Conservation (phyloP, 1,139 yeast species). For the Diutina pseudorugosa region DNA sequence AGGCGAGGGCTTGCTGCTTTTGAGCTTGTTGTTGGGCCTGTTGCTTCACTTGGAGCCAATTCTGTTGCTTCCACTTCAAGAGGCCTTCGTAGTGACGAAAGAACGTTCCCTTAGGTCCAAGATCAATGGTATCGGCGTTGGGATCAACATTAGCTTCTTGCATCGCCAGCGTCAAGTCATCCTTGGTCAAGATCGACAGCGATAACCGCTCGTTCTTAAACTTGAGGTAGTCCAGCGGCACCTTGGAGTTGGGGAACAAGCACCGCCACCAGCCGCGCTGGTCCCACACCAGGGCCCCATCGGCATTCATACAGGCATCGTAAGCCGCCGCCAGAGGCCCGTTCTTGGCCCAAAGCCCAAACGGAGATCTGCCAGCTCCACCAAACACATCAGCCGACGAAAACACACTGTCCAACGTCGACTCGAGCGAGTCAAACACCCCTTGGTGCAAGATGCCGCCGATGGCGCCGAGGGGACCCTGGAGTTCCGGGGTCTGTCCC, state of each 20-base stretch:
- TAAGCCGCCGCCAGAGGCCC: constrained; percentile 53
- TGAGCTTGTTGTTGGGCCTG: constrained; percentile 12
- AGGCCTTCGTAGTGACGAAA: constrained; percentile 56
- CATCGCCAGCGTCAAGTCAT: constrained; percentile 25
- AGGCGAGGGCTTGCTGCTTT: neutral
- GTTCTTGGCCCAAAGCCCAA: constrained; percentile 44
- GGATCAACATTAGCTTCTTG: constrained; percentile 7
- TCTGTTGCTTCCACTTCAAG: constrained; percentile 46
- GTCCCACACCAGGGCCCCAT: constrained; percentile 75
- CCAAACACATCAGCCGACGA: constrained; percentile 5
- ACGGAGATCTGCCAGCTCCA: constrained; percentile 18
- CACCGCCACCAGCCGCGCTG: constrained; percentile 78
- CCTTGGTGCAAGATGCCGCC: neutral
- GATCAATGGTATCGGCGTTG: constrained; percentile 18
- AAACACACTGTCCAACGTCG: neutral
- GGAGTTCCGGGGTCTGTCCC: neutral
- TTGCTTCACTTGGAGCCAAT: constrained; percentile 35
- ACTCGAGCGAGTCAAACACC: neutral
- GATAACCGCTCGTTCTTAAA: constrained; percentile 15
- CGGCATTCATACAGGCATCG: constrained; percentile 45
- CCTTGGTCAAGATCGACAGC: constrained; percentile 35
- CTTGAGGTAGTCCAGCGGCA: constrained; percentile 22
- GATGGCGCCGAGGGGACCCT: neutral
- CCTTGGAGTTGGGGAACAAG: constrained; percentile 51
- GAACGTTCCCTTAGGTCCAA: constrained; percentile 26